These are phyloP conservation scores for Cucurbita ficifolia DNA, from an alignment of 306 rosid genomes.

Conservation along the genomic window DNA sequence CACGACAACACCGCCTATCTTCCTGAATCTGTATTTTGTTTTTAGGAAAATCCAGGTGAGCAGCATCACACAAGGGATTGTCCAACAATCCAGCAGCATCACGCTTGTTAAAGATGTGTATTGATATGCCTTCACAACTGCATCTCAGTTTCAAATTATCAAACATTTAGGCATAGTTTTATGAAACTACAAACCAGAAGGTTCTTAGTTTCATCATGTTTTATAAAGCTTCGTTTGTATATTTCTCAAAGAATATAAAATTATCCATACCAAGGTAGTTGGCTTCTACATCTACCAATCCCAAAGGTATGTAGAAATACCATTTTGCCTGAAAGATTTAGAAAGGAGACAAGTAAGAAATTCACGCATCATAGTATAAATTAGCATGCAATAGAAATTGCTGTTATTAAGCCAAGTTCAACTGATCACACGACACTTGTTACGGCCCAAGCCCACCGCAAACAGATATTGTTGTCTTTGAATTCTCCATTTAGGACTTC, in stretches of 20 bases:
- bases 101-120: conserved; percentile 91
- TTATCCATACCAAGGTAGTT: conserved; percentile 67
- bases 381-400: neutral
- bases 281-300: conserved; percentile 87
- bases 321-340: conserved; percentile 60
- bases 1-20: conserved; percentile 60
- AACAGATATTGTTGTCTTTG: too few species aligned
- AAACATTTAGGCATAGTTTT: neutral
- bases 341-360: conserved; percentile 1
- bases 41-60: conserved; percentile 94
- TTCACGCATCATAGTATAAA: neutral
- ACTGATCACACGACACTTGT: neutral
- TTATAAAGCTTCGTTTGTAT: too few species aligned
- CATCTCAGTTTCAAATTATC: conserved; percentile 9
- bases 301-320: conserved; percentile 67
- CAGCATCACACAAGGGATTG: conserved; percentile 82
- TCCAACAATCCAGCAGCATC: conserved; percentile 95
- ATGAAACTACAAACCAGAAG: neutral
- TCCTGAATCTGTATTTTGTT: conserved; percentile 63
- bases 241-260: neutral
- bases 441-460: too few species aligned
- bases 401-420: neutral
- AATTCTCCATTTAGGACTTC: too few species aligned
- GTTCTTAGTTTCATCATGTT: neutral
- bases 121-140: conserved; percentile 98